phyloP scores from a whole-genome alignment of 257 asterid genomes.

The Catharanthus roseus region DNA sequence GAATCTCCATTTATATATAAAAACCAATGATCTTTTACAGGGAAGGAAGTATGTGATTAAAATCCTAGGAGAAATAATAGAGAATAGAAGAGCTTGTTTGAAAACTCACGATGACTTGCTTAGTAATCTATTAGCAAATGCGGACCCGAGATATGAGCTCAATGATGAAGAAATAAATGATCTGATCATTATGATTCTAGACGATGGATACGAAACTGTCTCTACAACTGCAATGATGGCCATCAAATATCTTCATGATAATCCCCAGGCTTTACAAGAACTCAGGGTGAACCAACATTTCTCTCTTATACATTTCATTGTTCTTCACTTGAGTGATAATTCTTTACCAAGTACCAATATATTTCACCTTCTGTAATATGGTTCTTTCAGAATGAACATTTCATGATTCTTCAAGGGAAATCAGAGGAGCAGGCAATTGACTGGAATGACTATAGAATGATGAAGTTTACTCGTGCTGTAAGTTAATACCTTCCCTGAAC shows the following conservation, averaged over 20 bases:
- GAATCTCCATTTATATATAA: not conserved
- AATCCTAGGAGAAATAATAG: slow-evolving; percentile 44
- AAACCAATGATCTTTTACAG: slow-evolving; percentile 22
- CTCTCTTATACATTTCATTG: not conserved
- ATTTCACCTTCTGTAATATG: not conserved
- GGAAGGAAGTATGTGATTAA: slow-evolving; percentile 69
- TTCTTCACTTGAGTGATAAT: not conserved
- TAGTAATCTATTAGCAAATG: slow-evolving; percentile 39
- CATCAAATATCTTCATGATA: slow-evolving; percentile 81
- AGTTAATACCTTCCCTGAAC: slow-evolving; percentile 8
- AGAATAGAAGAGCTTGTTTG: slow-evolving; percentile 48
- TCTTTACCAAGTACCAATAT: no score
- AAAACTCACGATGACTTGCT: slow-evolving; percentile 60
- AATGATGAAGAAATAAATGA: slow-evolving; percentile 80
- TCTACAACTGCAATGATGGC: slow-evolving; percentile 98
- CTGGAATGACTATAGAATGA: slow-evolving; percentile 56
- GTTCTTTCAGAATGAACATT: slow-evolving; percentile 56
- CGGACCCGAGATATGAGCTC: slow-evolving; percentile 47
- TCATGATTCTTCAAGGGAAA: slow-evolving; percentile 39
- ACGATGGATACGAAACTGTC: slow-evolving; percentile 85
- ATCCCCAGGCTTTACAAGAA: slow-evolving; percentile 78
- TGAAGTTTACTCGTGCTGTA: slow-evolving; percentile 78
- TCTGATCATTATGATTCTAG: slow-evolving; percentile 63
- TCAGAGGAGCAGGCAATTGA: slow-evolving; percentile 34
- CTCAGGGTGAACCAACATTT: slow-evolving; percentile 39